phyloP scores from a whole-genome alignment of 1,139 yeast species.

The Candida tropicalis region DNA sequence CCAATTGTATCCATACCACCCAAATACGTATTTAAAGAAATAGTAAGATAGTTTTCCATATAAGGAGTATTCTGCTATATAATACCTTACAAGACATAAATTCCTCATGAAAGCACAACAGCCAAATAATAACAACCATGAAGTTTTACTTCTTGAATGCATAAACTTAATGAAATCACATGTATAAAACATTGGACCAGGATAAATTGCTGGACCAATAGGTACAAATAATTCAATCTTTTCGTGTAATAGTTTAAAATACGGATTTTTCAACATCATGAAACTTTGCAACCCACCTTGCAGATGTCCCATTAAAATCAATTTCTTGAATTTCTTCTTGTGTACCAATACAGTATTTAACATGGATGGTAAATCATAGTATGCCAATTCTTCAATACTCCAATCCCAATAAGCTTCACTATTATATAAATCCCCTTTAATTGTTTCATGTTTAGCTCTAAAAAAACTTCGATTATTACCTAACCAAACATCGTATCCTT shows the following conservation, averaged over 20 bases:
- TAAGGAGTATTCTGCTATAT: constrained; percentile 46
- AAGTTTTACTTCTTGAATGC: constrained; percentile 36
- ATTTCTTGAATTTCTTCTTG: constrained; percentile 45
- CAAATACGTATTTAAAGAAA: constrained; percentile 82
- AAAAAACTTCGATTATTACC: constrained; percentile 93
- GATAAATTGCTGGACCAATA: constrained; percentile 87
- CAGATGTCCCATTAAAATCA: constrained; percentile 78
- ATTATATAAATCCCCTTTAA: constrained; percentile 47
- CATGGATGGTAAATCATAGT: constrained; percentile 73
- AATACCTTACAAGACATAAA: constrained; percentile 52
- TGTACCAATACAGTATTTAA: constrained; percentile 57
- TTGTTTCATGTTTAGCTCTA: constrained; percentile 58
- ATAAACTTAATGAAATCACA: constrained; percentile 61
- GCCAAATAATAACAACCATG: constrained; percentile 58
- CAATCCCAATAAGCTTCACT: constrained; percentile 71
- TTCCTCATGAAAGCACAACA: constrained; percentile 60
- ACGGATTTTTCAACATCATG: constrained; percentile 48
- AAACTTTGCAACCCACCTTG: constrained; percentile 93
- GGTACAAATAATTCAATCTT: constrained; percentile 72
- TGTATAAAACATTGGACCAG: constrained; percentile 69
- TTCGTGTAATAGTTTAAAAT: constrained; percentile 34
- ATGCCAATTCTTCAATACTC: constrained; percentile 83
- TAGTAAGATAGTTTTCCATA: constrained; percentile 69
- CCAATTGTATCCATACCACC: constrained; percentile 86
- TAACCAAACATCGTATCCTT: constrained; percentile 90